These are phyloP conservation scores for Chrysoporthe austroafricana DNA, from an alignment of 2,329 filamentous ascomycete species.

Conservation along the genomic window DNA sequence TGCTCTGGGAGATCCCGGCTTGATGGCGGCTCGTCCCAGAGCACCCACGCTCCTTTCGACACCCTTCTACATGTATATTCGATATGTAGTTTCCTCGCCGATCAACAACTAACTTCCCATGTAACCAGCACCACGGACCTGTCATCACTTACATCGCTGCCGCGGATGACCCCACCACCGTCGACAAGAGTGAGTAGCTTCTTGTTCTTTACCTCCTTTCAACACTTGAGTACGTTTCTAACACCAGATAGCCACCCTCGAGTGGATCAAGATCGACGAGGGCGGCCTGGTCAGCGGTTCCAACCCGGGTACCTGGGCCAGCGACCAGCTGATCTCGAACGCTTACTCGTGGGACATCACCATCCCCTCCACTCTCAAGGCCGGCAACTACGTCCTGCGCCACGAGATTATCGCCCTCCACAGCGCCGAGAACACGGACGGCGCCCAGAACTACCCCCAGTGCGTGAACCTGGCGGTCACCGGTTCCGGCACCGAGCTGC, in stretches of 20 bases:
- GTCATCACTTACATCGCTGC: slow-evolving; percentile 37
- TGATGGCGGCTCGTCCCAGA: too few relatives aligned
- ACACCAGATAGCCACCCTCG: slow-evolving; percentile 30
- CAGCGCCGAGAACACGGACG: slow-evolving; percentile 42
- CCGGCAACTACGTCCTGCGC: slow-evolving; percentile 50
- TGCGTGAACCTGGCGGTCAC: slow-evolving; percentile 51
- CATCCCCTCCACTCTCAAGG: slow-evolving; percentile 40
- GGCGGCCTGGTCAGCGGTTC: slow-evolving; percentile 35
- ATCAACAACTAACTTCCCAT: background rate
- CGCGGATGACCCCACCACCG: slow-evolving; percentile 33
- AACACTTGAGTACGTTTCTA: background rate
- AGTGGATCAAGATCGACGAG: slow-evolving; percentile 44
- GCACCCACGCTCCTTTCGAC: background rate
- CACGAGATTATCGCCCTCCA: slow-evolving; percentile 56
- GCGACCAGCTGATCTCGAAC: slow-evolving; percentile 48
- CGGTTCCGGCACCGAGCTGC: slow-evolving; percentile 40
- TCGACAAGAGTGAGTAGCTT: slow-evolving; percentile 33
- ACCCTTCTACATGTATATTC: too few relatives aligned
- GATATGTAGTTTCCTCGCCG: background rate
- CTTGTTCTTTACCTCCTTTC: background rate
- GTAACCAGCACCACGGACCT: slow-evolving; percentile 33
- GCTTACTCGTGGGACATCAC: slow-evolving; percentile 50
- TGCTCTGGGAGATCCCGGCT: background rate
- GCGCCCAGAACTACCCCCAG: slow-evolving; percentile 53
- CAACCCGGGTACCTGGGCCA: slow-evolving; percentile 38